These are phyloP conservation scores for Phytopythium sindhum DNA, from an alignment of 352 stramenopile genomes.

Conservation along the genomic window DNA sequence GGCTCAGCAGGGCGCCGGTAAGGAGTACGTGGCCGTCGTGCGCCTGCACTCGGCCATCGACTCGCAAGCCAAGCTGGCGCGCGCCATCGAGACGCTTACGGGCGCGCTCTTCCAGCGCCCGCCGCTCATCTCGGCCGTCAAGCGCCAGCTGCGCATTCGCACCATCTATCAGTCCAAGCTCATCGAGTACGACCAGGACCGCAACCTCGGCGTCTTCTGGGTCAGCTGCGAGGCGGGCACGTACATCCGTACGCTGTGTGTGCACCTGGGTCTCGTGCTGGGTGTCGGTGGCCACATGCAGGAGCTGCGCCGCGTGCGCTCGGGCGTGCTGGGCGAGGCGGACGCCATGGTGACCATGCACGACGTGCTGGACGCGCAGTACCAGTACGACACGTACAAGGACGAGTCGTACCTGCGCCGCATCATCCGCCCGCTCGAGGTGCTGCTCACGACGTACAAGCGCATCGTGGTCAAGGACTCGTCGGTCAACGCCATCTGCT, in stretches of 20 bases:
- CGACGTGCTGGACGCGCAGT: constrained; percentile 99
- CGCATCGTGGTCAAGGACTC: constrained; percentile 99
- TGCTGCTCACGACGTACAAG: constrained; percentile 99
- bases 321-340: constrained; percentile 94
- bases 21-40: constrained; percentile 99
- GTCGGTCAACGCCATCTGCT: constrained; percentile 99
- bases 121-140: constrained; percentile 99
- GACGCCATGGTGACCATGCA: constrained; percentile 99
- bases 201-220: constrained; percentile 97
- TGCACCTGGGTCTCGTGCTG: constrained; percentile 97
- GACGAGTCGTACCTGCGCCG: constrained; percentile 98
- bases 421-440: constrained; percentile 97
- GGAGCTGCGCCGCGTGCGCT: constrained; percentile 97
- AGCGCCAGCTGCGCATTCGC: constrained; percentile 98
- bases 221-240: constrained; percentile 98
- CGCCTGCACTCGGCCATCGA: constrained; percentile 97
- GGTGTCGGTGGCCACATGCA: constrained; percentile 99
- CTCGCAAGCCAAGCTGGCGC: constrained; percentile 87
- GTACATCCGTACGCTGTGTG: constrained; percentile 99
- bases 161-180: constrained; percentile 99
- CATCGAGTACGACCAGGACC: constrained; percentile 98
- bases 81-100: constrained; percentile 98
- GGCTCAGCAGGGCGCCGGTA: constrained; percentile 94
- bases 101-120: constrained; percentile 99
- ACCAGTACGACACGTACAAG: constrained; percentile 98